Conservation (phyloP, 2,329 filamentous ascomycete genomes). For the Talaromyces sp. region DNA sequence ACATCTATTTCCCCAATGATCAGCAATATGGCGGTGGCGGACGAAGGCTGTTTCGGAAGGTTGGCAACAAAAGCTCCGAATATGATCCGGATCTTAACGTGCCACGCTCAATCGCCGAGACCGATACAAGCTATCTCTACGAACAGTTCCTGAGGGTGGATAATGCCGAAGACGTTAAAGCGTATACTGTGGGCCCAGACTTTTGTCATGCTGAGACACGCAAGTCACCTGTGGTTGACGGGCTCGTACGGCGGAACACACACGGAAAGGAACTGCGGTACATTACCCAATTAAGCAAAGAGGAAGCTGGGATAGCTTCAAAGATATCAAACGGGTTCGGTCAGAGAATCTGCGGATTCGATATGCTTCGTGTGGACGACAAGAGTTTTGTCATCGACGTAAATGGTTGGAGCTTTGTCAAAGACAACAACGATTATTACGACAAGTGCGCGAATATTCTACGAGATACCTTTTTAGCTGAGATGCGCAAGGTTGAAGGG, state of each 20-base stretch:
- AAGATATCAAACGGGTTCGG: conserved; percentile 92
- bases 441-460: conserved; percentile 86
- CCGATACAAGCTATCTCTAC: conserved; percentile 85
- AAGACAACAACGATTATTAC: conserved; percentile 98
- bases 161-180: conserved; percentile 97
- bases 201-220: conserved; percentile 97
- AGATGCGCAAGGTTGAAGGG: conserved; percentile 57
- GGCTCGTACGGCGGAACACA: conserved; percentile 91
- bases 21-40: conserved; percentile 81
- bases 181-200: conserved; percentile 89
- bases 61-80: conserved; percentile 98
- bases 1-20: conserved; percentile 87
- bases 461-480: conserved; percentile 82
- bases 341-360: conserved; percentile 93
- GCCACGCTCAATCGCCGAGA: conserved; percentile 80
- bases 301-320: conserved; percentile 83
- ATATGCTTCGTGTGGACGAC: conserved; percentile 82
- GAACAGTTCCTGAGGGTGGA: conserved; percentile 97
- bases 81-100: conserved; percentile 75
- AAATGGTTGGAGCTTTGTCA: conserved; percentile 99
- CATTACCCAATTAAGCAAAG: conserved; percentile 77
- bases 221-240: conserved; percentile 96
- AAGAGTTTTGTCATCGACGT: conserved; percentile 98
- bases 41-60: conserved; percentile 89
- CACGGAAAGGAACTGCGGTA: conserved; percentile 97